Percentiles rank a stretch among this genome's conserved stretches.
Conservation (phyloP, 148 eudicot genomes). For the Camellia granthamiana region DNA sequence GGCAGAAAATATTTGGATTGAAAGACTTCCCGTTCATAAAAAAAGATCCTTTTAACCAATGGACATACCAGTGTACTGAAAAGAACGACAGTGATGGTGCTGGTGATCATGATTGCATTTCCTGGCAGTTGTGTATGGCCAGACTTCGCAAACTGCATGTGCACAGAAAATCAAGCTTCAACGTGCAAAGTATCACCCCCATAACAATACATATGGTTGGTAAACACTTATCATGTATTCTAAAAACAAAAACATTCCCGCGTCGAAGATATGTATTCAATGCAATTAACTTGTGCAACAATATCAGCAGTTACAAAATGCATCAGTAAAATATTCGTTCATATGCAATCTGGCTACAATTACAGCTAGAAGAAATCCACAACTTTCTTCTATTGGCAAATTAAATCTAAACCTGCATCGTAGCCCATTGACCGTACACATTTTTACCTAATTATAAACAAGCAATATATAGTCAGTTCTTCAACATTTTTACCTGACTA, state of each 20-base stretch:
- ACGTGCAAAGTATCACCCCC: background rate
- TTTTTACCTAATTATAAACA: no score
- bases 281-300: background rate
- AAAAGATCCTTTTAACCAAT: background rate
- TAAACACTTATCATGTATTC: background rate
- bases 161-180: background rate
- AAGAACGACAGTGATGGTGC: constrained; percentile 72
- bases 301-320: background rate
- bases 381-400: background rate
- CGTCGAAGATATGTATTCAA: background rate
- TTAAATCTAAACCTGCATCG: no score
- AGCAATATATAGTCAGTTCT: background rate
- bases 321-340: background rate
- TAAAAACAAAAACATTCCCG: background rate
- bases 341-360: no score
- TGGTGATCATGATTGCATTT: constrained; percentile 79
- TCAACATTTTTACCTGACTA: constrained; percentile 39
- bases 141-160: constrained; percentile 60
- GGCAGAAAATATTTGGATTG: background rate
- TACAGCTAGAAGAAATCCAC: no score
- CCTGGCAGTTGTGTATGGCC: constrained; percentile 69
- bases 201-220: background rate
- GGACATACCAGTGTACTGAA: constrained; percentile 73
- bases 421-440: no score
- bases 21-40: background rate